A percentile compares a stretch with the other conserved stretches of the same genome.
Conservation (phyloP, 495 filamentous ascomycete genomes). For the Talaromyces proteolyticus region DNA sequence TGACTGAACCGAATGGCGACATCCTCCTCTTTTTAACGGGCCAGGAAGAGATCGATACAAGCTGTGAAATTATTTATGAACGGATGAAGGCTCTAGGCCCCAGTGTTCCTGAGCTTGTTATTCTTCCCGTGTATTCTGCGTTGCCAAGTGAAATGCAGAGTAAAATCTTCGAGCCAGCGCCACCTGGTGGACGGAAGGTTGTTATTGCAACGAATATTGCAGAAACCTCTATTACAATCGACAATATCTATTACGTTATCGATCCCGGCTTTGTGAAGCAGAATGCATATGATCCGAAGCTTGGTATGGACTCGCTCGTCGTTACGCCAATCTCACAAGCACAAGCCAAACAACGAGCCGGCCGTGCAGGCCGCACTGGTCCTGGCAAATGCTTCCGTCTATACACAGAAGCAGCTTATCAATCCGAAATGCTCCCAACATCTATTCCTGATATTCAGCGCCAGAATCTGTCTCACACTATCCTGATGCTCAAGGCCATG, state of each 20-base stretch:
- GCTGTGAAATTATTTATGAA: constrained; percentile 86
- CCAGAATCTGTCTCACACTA: constrained; percentile 89
- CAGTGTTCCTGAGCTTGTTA: constrained; percentile 84
- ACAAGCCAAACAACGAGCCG: constrained; percentile 90
- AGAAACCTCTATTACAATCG: constrained; percentile 96
- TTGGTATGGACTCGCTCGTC: constrained; percentile 95
- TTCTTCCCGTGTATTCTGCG: constrained; percentile 91
- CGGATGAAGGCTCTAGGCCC: constrained; percentile 94
- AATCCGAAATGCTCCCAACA: constrained; percentile 95
- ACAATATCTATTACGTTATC: constrained; percentile 94
- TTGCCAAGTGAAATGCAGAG: constrained; percentile 92
- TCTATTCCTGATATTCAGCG: constrained; percentile 96
- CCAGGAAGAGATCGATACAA: constrained; percentile 96
- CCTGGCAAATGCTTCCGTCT: constrained; percentile 95
- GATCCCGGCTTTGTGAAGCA: constrained; percentile 98
- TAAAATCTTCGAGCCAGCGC: constrained; percentile 88
- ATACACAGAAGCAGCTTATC: constrained; percentile 93
- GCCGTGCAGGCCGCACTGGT: constrained; percentile 88
- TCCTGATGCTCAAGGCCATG: constrained; percentile 99
- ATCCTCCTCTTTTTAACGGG: constrained; percentile 95
- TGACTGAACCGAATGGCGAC: constrained; percentile 85
- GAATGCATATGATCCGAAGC: constrained; percentile 92
- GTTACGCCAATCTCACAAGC: constrained; percentile 96
- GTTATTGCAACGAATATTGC: constrained; percentile 99
- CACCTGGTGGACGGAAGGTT: constrained; percentile 83